phyloP scores from a whole-genome alignment of 2,329 filamentous ascomycete species.

The Fusarium fujikuroi region DNA sequence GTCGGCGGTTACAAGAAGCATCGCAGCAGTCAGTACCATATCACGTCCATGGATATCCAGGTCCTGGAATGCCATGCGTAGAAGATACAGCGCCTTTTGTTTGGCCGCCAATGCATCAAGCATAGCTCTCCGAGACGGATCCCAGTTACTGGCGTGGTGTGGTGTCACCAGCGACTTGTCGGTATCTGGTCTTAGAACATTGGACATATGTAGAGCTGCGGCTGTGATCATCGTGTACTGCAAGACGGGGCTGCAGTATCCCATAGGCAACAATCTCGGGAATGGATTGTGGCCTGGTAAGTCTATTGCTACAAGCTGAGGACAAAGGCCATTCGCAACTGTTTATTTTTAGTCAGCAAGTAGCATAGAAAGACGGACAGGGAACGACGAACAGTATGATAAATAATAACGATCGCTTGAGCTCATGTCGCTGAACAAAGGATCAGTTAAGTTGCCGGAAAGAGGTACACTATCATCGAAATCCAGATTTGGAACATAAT shows the following conservation, averaged over 20 bases:
- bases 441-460: not conserved
- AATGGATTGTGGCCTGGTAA: slow-evolving; percentile 7
- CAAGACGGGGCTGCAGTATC: not conserved
- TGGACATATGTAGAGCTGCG: slow-evolving; percentile 11
- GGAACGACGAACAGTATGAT: not conserved
- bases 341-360: not conserved
- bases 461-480: not conserved
- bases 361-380: no score
- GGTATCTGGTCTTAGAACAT: not conserved
- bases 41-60: not conserved
- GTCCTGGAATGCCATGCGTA: not conserved
- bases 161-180: not conserved
- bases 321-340: slow-evolving; percentile 6
- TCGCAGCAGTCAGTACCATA: not conserved
- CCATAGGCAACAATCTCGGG: not conserved
- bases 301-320: slow-evolving; percentile 6
- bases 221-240: slow-evolving; percentile 6
- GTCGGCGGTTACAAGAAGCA: not conserved
- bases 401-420: slow-evolving; percentile 1
- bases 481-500: fast-evolving
- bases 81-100: not conserved
- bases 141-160: not conserved
- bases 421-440: not conserved
- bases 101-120: slow-evolving; percentile 4
- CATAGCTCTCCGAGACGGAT: not conserved